Percentiles rank a stretch among this genome's conserved stretches.
Conservation (phyloP, 768 basidiomycete species). For the Cyclocybe aegerita region DNA sequence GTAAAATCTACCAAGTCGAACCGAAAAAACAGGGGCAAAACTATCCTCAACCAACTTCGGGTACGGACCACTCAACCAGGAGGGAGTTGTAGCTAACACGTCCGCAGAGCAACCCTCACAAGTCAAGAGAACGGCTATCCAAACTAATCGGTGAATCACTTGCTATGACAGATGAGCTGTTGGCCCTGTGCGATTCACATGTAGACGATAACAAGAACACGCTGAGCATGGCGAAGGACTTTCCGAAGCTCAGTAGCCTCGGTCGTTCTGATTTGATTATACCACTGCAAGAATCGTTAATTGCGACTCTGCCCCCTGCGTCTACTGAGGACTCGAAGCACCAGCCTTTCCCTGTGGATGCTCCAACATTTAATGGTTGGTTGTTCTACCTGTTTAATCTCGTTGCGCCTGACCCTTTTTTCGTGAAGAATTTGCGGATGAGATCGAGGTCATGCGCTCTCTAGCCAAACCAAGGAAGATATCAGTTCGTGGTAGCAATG, state of each 20-base stretch:
- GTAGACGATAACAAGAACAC: constrained; percentile 39
- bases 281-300: constrained; percentile 91
- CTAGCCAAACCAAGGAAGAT: constrained; percentile 91
- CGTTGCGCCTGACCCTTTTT: not conserved
- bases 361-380: constrained; percentile 77
- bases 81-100: not conserved
- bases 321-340: constrained; percentile 60
- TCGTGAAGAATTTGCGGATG: constrained; percentile 69
- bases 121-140: constrained; percentile 40
- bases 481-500: constrained; percentile 79
- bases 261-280: constrained; percentile 75
- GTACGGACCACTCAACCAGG: constrained; percentile 29
- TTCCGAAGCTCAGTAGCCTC: constrained; percentile 55
- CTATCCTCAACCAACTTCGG: constrained; percentile 56
- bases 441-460: constrained; percentile 89
- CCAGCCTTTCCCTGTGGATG: constrained; percentile 76
- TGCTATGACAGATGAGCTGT: constrained; percentile 67
- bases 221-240: constrained; percentile 51
- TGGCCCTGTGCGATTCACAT: constrained; percentile 61
- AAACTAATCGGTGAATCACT: constrained; percentile 53
- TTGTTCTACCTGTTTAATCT: not conserved
- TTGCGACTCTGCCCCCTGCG: constrained; percentile 80
- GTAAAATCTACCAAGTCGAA: constrained; percentile 75
- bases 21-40: constrained; percentile 58
- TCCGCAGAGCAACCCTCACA: constrained; percentile 44